Evolutionary conservation across 148 eudicot species (phyloP), one percentile per base, ranked within the genome.

Genomic region (Dianthus caryophyllus): DNA sequence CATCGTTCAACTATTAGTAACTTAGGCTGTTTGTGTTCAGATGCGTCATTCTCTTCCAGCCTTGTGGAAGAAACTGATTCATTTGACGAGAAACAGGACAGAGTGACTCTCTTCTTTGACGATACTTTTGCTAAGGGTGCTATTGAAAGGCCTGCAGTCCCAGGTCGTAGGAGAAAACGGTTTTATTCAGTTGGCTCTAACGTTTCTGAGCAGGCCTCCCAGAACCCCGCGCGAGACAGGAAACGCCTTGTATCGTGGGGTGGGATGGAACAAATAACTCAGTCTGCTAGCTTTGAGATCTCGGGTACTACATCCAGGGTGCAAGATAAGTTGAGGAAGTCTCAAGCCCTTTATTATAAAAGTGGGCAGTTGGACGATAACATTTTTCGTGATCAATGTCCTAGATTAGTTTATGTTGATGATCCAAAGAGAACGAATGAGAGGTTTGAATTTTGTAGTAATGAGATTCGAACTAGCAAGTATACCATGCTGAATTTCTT

Each of bases 381-480:
- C 68, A 59, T 81, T 43, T 78, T 80, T 36, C 86, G 76, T 64
- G 86, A 86, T 58, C 82, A 80, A 73, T 85, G 82, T 76, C 83
- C 96, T 6, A 75, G 84, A 25, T 67, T 77, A 74, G 73, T 80
- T 57, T 77, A 73, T 71, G 73, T 80, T 46, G 84, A 83, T 69
- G 95, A 89, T 76, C 90, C 96, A n/a, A 77, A 66, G 76, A 81
- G 70, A 80, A 89, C 98, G 55, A 87, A 87, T 63, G 87, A 86
- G 62, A 84, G 81, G 76, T 82, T 77, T 70, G 85, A 86, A 61
- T 93, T 93, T 41, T 72, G 83, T 22, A 84, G 85, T 10, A 93
- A 93, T 75, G 87, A 84, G 83, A 86, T 89, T 65, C 85, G 88
- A 16, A 93, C 98, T 13, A 87, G 96, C 82, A 93, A 86, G 69